Evolutionary conservation across 768 basidiomycete genomes (phyloP).

Genomic region (Xerocomus brunneocitrinus): DNA sequence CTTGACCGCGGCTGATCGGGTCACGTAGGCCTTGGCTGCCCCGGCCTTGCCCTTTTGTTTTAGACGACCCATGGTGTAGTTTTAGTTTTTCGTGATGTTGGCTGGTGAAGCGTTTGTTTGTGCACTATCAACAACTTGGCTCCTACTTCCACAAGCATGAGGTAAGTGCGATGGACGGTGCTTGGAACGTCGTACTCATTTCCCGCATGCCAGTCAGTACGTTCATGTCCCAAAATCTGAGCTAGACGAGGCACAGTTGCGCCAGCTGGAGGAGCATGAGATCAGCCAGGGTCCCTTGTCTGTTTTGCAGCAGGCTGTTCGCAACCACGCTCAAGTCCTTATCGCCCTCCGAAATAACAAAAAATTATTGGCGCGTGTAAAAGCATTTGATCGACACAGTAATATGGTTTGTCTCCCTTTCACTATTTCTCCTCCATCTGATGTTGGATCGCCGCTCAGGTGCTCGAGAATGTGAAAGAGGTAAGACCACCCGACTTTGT

Average conservation of each 20-base stretch:
- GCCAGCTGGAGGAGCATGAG: constrained; percentile 95
- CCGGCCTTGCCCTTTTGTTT: constrained; percentile 85
- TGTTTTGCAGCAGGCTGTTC: constrained; percentile 93
- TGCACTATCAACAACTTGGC: constrained; percentile 24
- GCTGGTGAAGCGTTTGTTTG: constrained; percentile 26
- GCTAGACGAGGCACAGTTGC: constrained; percentile 93
- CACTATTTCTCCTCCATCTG: constrained; percentile 2
- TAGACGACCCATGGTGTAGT: constrained; percentile 63
- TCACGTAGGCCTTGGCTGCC: constrained; percentile 88
- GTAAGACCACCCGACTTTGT: constrained; percentile 36
- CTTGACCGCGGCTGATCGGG: constrained; percentile 86
- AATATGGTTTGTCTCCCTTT: constrained; percentile 74
- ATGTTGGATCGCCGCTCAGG: constrained; percentile 42
- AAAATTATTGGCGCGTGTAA: constrained; percentile 91
- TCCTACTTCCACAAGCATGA: constrained; percentile 25
- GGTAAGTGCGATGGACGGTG: constrained; percentile 20
- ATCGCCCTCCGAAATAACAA: constrained; percentile 98
- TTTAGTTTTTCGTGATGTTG: not conserved
- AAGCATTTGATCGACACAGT: constrained; percentile 97
- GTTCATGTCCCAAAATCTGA: constrained; percentile 96
- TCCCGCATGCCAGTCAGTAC: constrained; percentile 67
- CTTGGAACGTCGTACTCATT: constrained; percentile 7
- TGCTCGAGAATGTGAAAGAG: constrained; percentile 98
- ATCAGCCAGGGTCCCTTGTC: constrained; percentile 97
- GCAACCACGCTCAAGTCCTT: constrained; percentile 96